Percentiles rank a stretch among this genome's conserved stretches.
phyloP scores from a whole-genome alignment of 2,329 filamentous ascomycete genomes.

The Fusarium graminum region DNA sequence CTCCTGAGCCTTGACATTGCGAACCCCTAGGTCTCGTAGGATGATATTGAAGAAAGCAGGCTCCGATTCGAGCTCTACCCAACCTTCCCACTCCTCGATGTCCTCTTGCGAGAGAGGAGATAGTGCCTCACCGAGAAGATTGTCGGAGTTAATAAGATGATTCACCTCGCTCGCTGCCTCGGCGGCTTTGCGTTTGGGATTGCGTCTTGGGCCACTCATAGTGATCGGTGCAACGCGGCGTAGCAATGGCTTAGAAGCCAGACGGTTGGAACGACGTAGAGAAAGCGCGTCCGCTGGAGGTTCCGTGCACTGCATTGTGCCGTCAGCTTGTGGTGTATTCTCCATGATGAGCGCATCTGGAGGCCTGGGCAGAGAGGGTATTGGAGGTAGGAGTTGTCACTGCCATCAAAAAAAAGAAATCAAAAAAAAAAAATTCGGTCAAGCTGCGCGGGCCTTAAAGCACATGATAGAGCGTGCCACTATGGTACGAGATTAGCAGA shows the following conservation, averaged over 20 bases:
- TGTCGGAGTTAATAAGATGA: constrained; percentile 51
- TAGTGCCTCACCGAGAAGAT: constrained; percentile 62
- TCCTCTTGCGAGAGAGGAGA: constrained; percentile 65
- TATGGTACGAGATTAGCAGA: not conserved
- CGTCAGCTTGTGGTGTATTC: constrained; percentile 23
- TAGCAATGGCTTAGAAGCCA: constrained; percentile 21
- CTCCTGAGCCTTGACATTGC: constrained; percentile 80
- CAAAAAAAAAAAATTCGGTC: too few species aligned
- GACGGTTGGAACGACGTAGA: constrained; percentile 43
- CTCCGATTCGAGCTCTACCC: constrained; percentile 90
- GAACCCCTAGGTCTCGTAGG: constrained; percentile 81
- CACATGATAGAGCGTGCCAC: not conserved
- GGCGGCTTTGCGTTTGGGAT: constrained; percentile 61
- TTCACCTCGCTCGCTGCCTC: constrained; percentile 51
- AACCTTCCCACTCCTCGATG: constrained; percentile 74
- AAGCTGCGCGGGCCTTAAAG: not conserved
- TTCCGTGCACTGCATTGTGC: constrained; percentile 15
- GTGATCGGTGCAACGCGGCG: constrained; percentile 11
- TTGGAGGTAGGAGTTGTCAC: constrained; percentile 7
- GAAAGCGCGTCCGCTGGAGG: not conserved
- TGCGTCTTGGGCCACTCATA: constrained; percentile 51
- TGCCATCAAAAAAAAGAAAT: not conserved
- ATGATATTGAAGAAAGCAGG: constrained; percentile 91
- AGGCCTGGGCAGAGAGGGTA: not conserved
- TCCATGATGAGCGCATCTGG: constrained; percentile 9